Percentiles rank a stretch among this genome's conserved stretches.
Evolutionary conservation across 805 yeast species (phyloP).

Genomic region (Kuraishia floccosa): DNA sequence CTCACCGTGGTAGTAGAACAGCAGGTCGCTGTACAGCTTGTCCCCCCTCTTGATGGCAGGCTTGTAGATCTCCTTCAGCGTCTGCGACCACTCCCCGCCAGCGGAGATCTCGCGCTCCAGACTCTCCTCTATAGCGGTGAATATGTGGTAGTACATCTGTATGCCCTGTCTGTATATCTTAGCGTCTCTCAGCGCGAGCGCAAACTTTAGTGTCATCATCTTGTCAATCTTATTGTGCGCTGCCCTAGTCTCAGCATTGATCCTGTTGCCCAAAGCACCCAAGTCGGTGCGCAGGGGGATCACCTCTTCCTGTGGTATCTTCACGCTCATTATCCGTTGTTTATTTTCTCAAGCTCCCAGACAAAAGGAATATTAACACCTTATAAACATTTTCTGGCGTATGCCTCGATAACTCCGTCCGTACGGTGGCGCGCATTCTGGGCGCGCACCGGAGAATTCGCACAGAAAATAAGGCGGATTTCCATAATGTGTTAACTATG

Average conservation of each 20-base stretch:
- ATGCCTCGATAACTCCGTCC: too few species aligned
- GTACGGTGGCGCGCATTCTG: too few species aligned
- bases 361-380: too few species aligned
- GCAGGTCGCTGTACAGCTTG: constrained; percentile 46
- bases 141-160: constrained; percentile 61
- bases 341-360: too few species aligned
- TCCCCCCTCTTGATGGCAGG: constrained; percentile 58
- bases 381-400: too few species aligned
- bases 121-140: constrained; percentile 48
- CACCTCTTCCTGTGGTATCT: constrained; percentile 30
- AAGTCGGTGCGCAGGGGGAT: constrained; percentile 72
- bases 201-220: constrained; percentile 56
- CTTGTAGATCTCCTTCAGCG: constrained; percentile 52
- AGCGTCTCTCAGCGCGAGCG: constrained; percentile 65
- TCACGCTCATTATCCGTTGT: constrained; percentile 2
- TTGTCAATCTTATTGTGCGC: constrained; percentile 63
- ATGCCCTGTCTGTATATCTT: constrained; percentile 74
- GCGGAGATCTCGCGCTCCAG: constrained; percentile 32
- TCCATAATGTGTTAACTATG: too few species aligned
- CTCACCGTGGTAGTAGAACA: constrained; percentile 52
- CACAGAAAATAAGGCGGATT: too few species aligned
- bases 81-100: constrained; percentile 25
- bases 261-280: constrained; percentile 78
- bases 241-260: constrained; percentile 54
- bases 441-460: too few species aligned